Evolutionary conservation across 1,139 yeast species (phyloP), one percentile per base, ranked within the genome.

Genomic region (Ogataea hybrid): DNA sequence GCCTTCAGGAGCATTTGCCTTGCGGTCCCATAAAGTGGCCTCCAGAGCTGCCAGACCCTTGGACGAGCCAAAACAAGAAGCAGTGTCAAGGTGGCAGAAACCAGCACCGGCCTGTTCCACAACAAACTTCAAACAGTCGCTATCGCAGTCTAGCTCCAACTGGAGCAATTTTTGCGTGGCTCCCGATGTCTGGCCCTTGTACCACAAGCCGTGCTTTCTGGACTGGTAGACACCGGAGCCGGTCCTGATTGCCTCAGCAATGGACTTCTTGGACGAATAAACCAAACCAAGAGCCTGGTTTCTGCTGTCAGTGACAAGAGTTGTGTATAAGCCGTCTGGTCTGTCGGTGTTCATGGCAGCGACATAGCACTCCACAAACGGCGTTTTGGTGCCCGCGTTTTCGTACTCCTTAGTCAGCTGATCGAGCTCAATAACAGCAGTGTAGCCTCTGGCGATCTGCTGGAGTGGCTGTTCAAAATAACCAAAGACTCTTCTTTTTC

Each of bases 141-240:
- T 80, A 64, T 92, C 99, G 64, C 99, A 92, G 64, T 94, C 99
- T 50, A 78, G 67, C 40, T 79, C 83, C 44, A 92, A 63, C 33
- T 71, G 67, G 21, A 84, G 55, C 41, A 92, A 71, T 52, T 71
- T 72, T 65, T 92, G 98, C 1, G 95, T 87, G 39, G 96, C 96
- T 9, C 98, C 98, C 25, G 95, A 84, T 5, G 96, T 86, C 45
- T 85, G 85, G 28, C 98, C 99, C 64, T 92, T 92, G 64, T 84
- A 86, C 98, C 99, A 92, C 46, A 92, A 73, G 18, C 94, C 88
- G 47, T 84, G 82, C 51, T 88, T 78, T 54, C 98, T 82, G 5
- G 96, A 88, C 65, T 86, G 97, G 65, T 92, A 92, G 7, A 92
- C 96, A 39, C 99, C 99, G 11, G 86, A 80, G 37, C 79, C 77